A percentile compares a stretch with the other conserved stretches of the same genome.
Evolutionary conservation across 164 flowering plant genomes (phyloP).

Genomic region (Litsea cubeba): DNA sequence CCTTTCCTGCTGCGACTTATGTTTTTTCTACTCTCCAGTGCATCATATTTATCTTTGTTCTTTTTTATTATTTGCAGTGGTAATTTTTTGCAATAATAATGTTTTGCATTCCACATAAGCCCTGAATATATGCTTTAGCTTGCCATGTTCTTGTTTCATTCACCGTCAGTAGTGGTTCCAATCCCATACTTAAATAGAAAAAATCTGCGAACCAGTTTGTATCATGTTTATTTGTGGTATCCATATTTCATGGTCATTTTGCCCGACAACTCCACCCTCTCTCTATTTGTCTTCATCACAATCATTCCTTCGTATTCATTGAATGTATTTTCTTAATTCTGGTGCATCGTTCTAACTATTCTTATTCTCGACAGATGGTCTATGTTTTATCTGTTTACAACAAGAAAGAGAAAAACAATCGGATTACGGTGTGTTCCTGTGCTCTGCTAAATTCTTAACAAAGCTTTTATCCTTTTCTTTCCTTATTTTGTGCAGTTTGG

Average conservation of each 20-base stretch:
- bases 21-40: too few species aligned
- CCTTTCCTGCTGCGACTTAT: too few species aligned
- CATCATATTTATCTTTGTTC: too few species aligned
- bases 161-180: too few species aligned
- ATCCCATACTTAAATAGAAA: too few species aligned
- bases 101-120: too few species aligned
- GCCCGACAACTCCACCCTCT: background rate
- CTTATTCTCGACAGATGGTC: conserved; percentile 65
- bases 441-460: background rate
- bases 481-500: background rate
- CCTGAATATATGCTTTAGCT: too few species aligned
- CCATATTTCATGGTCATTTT: background rate
- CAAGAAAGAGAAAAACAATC: conserved; percentile 90
- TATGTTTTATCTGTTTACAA: conserved; percentile 87
- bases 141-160: too few species aligned
- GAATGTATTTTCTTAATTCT: background rate
- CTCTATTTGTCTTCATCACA: background rate
- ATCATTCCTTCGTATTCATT: background rate
- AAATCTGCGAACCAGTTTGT: background rate
- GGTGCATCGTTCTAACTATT: background rate
- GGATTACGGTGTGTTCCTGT: conserved; percentile 64
- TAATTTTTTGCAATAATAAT: too few species aligned
- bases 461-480: background rate
- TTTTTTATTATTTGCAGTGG: too few species aligned
- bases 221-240: background rate